A percentile compares a stretch with the other conserved stretches of the same genome.
These are phyloP conservation scores for Phlyctochytrium planicorne DNA, from an alignment of 192 early-diverging fungal species.

Conservation along the genomic window DNA sequence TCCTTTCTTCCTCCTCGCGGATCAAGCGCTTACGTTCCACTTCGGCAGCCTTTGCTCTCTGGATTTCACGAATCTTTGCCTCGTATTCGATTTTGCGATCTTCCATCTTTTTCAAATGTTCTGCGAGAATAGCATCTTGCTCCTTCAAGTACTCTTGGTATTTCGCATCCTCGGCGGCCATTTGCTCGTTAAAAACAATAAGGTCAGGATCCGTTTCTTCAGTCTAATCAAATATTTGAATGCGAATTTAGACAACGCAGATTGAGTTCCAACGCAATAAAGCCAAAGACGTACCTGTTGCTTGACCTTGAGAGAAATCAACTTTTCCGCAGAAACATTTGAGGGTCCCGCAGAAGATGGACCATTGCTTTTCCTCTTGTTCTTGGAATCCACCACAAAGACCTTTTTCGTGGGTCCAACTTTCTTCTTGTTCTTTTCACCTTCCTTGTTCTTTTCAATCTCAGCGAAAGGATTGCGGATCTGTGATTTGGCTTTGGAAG, in stretches of 20 bases:
- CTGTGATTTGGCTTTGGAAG: not conserved
- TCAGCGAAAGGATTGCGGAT: not conserved
- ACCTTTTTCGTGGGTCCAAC: not conserved
- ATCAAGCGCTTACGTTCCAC: not conserved
- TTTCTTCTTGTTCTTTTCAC: not conserved
- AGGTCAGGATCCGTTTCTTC: not conserved
- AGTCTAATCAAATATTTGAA: not conserved
- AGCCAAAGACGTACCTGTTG: not conserved
- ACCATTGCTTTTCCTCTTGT: constrained; percentile 10
- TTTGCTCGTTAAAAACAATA: constrained; percentile 5
- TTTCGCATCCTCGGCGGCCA: not conserved
- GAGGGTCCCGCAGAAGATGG: too few species aligned
- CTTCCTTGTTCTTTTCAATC: not conserved
- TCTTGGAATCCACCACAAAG: not conserved
- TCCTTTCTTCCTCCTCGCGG: constrained; percentile 1
- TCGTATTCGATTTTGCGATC: constrained; percentile 2
- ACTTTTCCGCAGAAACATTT: too few species aligned
- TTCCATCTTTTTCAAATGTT: not conserved
- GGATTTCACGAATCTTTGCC: not conserved
- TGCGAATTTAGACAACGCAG: too few species aligned
- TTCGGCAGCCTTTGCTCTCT: not conserved
- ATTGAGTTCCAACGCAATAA: not conserved
- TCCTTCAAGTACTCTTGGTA: not conserved
- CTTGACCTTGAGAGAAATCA: too few species aligned
- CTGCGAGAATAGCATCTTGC: not conserved